Base-by-base conservation (phyloP, 805 yeast species). In the Starmerella stellata region DNA sequence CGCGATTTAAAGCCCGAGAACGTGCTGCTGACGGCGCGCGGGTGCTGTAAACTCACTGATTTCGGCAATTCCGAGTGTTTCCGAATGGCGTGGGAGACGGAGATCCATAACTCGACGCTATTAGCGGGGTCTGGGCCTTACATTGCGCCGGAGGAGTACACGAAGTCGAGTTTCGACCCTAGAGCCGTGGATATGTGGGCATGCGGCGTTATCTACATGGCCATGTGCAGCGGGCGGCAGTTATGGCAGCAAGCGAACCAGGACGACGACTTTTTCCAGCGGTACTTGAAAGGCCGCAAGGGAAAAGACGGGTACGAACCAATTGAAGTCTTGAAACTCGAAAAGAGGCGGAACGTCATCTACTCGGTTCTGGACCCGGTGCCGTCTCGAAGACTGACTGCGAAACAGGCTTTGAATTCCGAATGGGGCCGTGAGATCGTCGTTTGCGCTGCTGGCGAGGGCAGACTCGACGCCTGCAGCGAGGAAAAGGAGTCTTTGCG, bases 1-100 rank as follows among this genome's bases (percentile, higher is more conserved):
- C 78, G 93, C 54, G 95, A 83, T 54, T 62, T 83, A 42, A 83
- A 83, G 55, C 82, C 92, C n/a, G 95, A 83, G 50, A 83, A 83
- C 54, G 62, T 83, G 24, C 56, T 83, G 21, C 61, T 83, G 36
- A 73, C 79, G 3, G 61, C 69, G 15, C 59, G 64, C 39, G 87
- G 90, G 11, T 65, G 70, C 41, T 62, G 75, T 38, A 75, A 74
- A 53, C 70, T 76, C 36, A 70, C 81, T 27, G 95, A 83, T 56
- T 83, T 83, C 58, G 95, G 95, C 25, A 80, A 85, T 35, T 75
- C 92, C 34, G 83, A 78, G 42, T 93, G 87, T 24, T 78, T 83
- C 58, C 73, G 78, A 48, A 80, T 92, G 34, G 79, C 82, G 2
- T 82, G 93, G 87, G 93, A 81, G 52, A 64, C 62, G 36, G 74